Conservation (phyloP, 2,329 filamentous ascomycete genomes). For the Fusarium sublunatum region DNA sequence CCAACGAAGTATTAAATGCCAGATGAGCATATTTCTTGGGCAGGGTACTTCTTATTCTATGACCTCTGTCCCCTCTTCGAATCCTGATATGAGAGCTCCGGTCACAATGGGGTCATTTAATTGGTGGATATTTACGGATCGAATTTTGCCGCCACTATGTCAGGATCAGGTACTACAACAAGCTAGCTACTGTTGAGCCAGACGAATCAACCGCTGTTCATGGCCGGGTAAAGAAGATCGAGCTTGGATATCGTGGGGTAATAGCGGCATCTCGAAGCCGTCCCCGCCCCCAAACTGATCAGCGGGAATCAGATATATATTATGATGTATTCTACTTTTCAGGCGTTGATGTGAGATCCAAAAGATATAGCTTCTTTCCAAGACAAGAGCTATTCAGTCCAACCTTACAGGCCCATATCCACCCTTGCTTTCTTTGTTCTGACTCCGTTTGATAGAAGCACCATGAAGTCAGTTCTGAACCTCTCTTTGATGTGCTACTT, state of each 20-base stretch:
- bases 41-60: too few species aligned
- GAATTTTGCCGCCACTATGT: too few species aligned
- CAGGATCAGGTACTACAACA: neutral
- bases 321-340: neutral
- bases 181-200: neutral
- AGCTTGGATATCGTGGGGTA: slow-evolving; percentile 10
- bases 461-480: slow-evolving; percentile 11
- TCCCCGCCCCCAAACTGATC: slow-evolving; percentile 17
- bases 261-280: neutral
- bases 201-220: neutral
- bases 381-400: too few species aligned
- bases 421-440: neutral
- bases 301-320: neutral
- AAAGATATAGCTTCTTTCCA: neutral
- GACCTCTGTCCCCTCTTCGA: too few species aligned
- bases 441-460: neutral
- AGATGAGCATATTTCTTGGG: too few species aligned
- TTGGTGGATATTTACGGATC: too few species aligned
- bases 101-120: too few species aligned
- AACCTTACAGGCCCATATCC: neutral
- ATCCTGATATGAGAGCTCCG: too few species aligned
- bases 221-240: slow-evolving; percentile 7
- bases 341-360: neutral
- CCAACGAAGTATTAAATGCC: too few species aligned
- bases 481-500: neutral